Evolutionary conservation across 139 green algal genomes (phyloP), one percentile per base, ranked within the genome.

Genomic region (Coccomyxa sp.): DNA sequence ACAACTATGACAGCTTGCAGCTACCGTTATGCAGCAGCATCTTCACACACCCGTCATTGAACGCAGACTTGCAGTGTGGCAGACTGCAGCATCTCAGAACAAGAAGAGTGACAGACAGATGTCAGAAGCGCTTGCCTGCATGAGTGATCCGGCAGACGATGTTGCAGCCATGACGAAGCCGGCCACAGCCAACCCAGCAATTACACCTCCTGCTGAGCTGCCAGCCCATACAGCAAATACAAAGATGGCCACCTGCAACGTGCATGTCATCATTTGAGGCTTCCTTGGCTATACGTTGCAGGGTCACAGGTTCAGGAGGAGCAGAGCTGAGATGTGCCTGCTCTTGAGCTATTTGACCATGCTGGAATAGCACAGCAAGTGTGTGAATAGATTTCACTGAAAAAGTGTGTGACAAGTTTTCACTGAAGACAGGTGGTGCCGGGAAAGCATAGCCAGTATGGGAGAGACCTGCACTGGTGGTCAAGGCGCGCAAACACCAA

Each of bases 231-330:
- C 81, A 2, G 86, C 83, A 75, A 90, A 88, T 5, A 76, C 44
- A 68, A 90, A 90, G 68, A 90, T 84, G 18, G 79, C 79, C 74
- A 90, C 81, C 86, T 90, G 86, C 34, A 44, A 81, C 14, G 44
- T n/a, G n/a, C n/a, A n/a, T n/a, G n/a, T n/a, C n/a, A n/a, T n/a
- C n/a, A n/a, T n/a, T n/a, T n/a, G n/a, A n/a, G n/a, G n/a, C n/a
- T n/a, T n/a, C n/a, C n/a, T n/a, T n/a, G n/a, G n/a, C n/a, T n/a
- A n/a, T n/a, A n/a, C n/a, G n/a, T n/a, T n/a, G n/a, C n/a, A n/a
- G n/a, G n/a, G n/a, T n/a, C 50, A 7, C 18, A 18, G 27, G 27
- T 10, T 18, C 50, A 64, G 50, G 50, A 64, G 50, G 1, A 64
- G 27, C 5, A 64, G 27, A 64, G 5, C 18, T 64, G 18, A 64